Percentiles rank a stretch among this genome's conserved stretches.
Conservation (phyloP, 257 asterid genomes). For the Solanum chilense region DNA sequence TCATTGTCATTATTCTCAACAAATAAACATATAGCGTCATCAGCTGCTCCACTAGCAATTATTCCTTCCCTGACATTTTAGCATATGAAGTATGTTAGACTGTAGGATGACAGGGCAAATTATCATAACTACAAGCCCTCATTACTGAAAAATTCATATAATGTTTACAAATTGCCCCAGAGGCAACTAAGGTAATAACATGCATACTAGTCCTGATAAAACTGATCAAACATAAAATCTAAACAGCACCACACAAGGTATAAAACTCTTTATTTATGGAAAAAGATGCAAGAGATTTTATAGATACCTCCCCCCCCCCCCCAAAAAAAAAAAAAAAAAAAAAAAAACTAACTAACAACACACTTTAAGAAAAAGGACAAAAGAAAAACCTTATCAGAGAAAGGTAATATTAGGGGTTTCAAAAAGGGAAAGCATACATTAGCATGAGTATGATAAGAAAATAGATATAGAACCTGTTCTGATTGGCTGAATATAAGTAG, state of each 20-base stretch:
- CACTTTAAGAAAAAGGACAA: not conserved
- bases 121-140: not conserved
- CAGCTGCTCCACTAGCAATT: conserved; percentile 82
- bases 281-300: not conserved
- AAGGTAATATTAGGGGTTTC: not conserved
- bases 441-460: not conserved
- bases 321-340: no score
- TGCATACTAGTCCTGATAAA: not conserved
- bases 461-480: not conserved
- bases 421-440: not conserved
- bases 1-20: conserved; percentile 42
- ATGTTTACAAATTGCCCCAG: not conserved
- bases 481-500: not conserved
- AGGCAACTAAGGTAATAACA: not conserved
- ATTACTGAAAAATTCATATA: not conserved
- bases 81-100: not conserved
- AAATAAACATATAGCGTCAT: conserved; percentile 82
- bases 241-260: not conserved
- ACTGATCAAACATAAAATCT: not conserved
- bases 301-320: no score
- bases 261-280: not conserved
- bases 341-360: not conserved
- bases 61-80: conserved; percentile 63
- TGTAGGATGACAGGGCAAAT: not conserved
- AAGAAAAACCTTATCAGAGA: not conserved